Evolutionary conservation across 768 basidiomycete species (phyloP).

Genomic region (Suillus placidus): DNA sequence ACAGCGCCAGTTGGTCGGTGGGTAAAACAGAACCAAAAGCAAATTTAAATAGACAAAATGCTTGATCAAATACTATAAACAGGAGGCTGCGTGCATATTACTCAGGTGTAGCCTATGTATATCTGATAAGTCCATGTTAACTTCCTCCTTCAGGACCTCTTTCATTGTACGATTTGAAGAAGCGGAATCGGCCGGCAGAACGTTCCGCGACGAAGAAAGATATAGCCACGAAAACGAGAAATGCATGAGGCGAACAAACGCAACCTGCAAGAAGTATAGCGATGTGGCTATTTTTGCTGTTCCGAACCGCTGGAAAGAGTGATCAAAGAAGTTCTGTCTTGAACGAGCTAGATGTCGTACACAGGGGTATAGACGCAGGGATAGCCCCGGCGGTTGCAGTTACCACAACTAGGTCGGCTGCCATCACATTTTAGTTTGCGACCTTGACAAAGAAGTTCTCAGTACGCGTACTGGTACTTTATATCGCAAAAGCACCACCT

Average conservation of each 20-base stretch:
- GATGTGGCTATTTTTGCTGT: slow-evolving; percentile 34
- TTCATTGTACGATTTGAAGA: slow-evolving; percentile 5
- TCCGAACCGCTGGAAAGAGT: slow-evolving; percentile 24
- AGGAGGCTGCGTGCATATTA: slow-evolving; percentile 15
- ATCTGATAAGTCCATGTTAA: slow-evolving; percentile 21
- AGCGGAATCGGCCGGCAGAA: slow-evolving; percentile 22
- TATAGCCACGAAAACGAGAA: slow-evolving; percentile 9
- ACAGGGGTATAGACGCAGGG: slow-evolving; percentile 67
- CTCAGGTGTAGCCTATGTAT: slow-evolving; percentile 32
- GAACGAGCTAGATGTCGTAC: slow-evolving; percentile 43
- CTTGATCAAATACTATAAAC: slow-evolving; percentile 12
- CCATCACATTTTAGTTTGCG: slow-evolving; percentile 79
- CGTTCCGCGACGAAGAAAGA: slow-evolving; percentile 19
- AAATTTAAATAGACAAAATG: slow-evolving; percentile 1
- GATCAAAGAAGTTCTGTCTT: slow-evolving; percentile 17
- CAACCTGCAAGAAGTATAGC: slow-evolving; percentile 13
- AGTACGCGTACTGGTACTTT: neutral
- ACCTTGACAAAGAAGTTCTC: slow-evolving; percentile 39
- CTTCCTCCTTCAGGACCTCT: slow-evolving; percentile 13
- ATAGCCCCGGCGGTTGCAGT: slow-evolving; percentile 62
- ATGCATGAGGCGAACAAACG: slow-evolving; percentile 24
- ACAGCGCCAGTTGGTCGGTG: neutral
- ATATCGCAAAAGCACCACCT: slow-evolving; percentile 40
- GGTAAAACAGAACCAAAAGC: neutral
- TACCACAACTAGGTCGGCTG: slow-evolving; percentile 59